phyloP scores from a whole-genome alignment of 371 early-diverging fungal genomes.

The Coemansia sp. region DNA sequence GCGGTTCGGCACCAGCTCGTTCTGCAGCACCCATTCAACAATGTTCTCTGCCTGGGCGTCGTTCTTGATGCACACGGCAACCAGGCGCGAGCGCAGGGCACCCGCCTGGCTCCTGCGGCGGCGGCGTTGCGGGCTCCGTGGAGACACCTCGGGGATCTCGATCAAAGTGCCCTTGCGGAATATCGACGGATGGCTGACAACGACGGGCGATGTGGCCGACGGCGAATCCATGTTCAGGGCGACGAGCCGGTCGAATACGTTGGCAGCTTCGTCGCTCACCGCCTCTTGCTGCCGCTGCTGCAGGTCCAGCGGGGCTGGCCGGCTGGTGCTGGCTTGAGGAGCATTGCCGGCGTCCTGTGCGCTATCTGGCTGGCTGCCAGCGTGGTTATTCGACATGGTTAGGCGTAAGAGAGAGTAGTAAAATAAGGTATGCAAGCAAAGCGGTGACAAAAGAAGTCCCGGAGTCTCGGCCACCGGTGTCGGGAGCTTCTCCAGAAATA shows the following conservation, averaged over 20 bases:
- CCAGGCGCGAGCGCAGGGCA: conserved; percentile 22
- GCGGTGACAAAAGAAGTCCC: too few species aligned
- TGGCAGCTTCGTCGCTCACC: conserved; percentile 1
- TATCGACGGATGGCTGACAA: conserved; percentile 35
- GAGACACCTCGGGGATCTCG: conserved; percentile 29
- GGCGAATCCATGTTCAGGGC: conserved; percentile 17
- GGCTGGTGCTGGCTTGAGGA: neutral
- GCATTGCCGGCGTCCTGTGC: neutral
- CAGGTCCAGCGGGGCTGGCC: neutral
- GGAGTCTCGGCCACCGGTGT: too few species aligned
- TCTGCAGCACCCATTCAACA: conserved; percentile 29
- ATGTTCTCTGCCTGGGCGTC: conserved; percentile 26
- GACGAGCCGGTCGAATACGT: conserved; percentile 21
- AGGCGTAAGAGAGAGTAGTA: too few species aligned
- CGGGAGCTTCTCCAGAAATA: too few species aligned
- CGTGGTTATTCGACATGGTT: too few species aligned
- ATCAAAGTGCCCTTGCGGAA: conserved; percentile 40
- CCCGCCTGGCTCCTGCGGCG: conserved; percentile 3
- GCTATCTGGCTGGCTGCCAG: too few species aligned
- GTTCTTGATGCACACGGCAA: conserved; percentile 36
- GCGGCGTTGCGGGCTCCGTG: conserved; percentile 8
- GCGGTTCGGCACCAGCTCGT: conserved; percentile 32
- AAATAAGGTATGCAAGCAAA: too few species aligned
- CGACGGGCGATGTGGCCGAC: neutral
- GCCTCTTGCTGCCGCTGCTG: conserved; percentile 5